Conservation (phyloP, 805 yeast genomes). For the Suhomyces sp. region DNA sequence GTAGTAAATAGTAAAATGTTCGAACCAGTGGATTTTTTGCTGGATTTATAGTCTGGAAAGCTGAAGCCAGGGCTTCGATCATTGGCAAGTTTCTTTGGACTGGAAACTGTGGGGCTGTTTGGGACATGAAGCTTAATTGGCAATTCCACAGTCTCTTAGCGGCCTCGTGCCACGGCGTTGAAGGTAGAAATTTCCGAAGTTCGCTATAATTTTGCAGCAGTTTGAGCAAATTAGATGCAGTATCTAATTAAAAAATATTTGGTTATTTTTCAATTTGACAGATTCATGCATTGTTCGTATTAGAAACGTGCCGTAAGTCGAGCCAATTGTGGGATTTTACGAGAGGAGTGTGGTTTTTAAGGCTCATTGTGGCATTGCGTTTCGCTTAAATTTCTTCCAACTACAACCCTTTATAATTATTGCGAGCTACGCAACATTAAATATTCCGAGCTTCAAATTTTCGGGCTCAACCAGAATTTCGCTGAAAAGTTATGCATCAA, state of each 20-base stretch:
- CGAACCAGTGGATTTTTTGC: background rate
- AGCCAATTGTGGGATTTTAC: background rate
- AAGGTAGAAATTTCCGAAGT: background rate
- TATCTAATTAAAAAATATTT: no score
- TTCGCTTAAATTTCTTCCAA: no score
- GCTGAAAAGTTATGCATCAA: background rate
- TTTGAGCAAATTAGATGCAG: background rate
- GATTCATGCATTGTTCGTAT: background rate
- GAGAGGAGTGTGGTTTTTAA: background rate
- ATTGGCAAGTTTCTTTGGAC: background rate
- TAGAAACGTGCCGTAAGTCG: background rate
- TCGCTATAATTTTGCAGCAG: no score
- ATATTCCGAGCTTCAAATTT: background rate
- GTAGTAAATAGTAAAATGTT: background rate
- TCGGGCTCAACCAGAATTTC: background rate
- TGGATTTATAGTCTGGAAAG: background rate
- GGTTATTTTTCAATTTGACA: background rate
- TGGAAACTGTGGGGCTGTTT: background rate
- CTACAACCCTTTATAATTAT: no score
- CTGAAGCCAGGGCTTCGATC: no score
- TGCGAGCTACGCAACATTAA: no score
- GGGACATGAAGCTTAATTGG: no score
- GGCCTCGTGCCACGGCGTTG: background rate
- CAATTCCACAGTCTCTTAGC: background rate
- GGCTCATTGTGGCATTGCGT: background rate